These are phyloP conservation scores for Pestalotiopsis fici DNA, from an alignment of 2,329 filamentous ascomycete genomes.

Conservation along the genomic window DNA sequence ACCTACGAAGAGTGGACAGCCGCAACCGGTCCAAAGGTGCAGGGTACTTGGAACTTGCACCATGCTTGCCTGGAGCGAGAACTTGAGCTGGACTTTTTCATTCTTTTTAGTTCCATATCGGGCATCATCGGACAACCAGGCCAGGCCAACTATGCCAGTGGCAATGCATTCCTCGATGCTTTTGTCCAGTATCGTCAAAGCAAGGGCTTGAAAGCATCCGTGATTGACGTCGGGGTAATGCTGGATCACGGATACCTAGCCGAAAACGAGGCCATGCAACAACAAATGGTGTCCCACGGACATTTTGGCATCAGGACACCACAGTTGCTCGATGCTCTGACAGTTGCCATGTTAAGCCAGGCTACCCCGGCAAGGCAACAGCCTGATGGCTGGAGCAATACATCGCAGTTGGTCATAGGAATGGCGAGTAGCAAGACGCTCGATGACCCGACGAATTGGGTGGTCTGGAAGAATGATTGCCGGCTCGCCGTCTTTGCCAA, in stretches of 20 bases:
- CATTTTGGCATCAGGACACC: no score
- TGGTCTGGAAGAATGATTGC: no score
- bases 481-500: no score
- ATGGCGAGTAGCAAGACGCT: no score
- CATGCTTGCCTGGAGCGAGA: conserved; percentile 1
- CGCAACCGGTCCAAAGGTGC: conserved; percentile 26
- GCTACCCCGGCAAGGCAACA: no score
- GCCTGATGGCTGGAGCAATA: no score
- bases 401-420: no score
- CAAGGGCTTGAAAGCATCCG: conserved; percentile 31
- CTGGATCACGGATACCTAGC: conserved; percentile 35
- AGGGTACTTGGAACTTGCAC: conserved; percentile 31
- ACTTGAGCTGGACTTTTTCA: conserved; percentile 35
- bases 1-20: conserved; percentile 20
- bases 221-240: conserved; percentile 37
- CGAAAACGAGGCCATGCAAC: conserved; percentile 10
- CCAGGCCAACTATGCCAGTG: conserved; percentile 33
- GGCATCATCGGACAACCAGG: conserved; percentile 22
- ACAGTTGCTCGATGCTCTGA: no score
- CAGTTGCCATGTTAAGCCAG: no score
- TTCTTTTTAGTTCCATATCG: conserved; percentile 30
- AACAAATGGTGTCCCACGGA: no score
- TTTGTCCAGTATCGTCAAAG: conserved; percentile 29
- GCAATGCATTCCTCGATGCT: conserved; percentile 31
- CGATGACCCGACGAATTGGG: no score